Percentiles rank a stretch among this genome's conserved stretches.
Evolutionary conservation across 1,284 basidiomycete genomes (phyloP).

Genomic region (Leccinum subrobustum): DNA sequence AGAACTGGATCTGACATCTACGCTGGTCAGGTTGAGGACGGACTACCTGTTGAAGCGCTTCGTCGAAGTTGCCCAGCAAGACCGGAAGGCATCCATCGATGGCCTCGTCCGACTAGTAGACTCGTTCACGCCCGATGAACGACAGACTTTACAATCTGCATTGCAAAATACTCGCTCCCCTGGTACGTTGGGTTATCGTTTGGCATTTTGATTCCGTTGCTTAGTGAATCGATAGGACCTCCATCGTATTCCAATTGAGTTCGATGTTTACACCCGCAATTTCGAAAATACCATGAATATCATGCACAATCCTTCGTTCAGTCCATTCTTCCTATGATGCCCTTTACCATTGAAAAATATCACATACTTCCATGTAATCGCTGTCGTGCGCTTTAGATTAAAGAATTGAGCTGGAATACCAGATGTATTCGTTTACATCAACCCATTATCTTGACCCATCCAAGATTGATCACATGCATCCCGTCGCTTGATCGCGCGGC

Average conservation of each 20-base stretch:
- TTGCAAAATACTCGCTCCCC: slow-evolving; percentile 59
- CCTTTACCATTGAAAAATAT: slow-evolving; percentile 18
- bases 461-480: too few relatives aligned
- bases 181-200: slow-evolving; percentile 39
- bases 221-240: slow-evolving; percentile 28
- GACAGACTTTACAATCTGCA: slow-evolving; percentile 55
- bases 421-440: too few relatives aligned
- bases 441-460: too few relatives aligned
- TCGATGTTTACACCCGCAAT: slow-evolving; percentile 2
- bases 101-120: slow-evolving; percentile 68
- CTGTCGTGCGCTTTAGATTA: slow-evolving; percentile 6
- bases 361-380: slow-evolving; percentile 17
- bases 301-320: slow-evolving; percentile 6
- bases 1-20: slow-evolving; percentile 60
- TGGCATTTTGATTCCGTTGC: background rate
- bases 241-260: slow-evolving; percentile 36
- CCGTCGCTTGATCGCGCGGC: too few relatives aligned
- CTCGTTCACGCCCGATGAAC: slow-evolving; percentile 71
- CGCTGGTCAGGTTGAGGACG: slow-evolving; percentile 59
- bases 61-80: slow-evolving; percentile 61
- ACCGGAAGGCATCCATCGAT: slow-evolving; percentile 68
- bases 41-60: slow-evolving; percentile 64
- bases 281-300: slow-evolving; percentile 10
- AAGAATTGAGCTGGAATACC: background rate
- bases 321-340: slow-evolving; percentile 3